Conservation (phyloP, 805 yeast genomes). For the Myxozyma kluyveri region DNA sequence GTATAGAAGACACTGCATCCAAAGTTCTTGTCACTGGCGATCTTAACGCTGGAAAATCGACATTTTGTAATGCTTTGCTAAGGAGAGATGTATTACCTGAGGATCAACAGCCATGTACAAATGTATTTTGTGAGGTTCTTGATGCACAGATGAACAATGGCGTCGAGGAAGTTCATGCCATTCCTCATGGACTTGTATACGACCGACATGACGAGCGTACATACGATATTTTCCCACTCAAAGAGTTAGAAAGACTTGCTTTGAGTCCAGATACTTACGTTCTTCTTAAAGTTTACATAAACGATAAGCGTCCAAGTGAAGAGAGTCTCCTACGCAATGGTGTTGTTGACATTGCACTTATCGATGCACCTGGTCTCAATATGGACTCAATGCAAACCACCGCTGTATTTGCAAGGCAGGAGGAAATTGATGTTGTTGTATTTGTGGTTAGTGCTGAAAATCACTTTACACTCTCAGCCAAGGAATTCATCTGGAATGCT, state of each 20-base stretch:
- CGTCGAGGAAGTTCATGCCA: conserved; percentile 90
- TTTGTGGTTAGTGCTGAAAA: conserved; percentile 96
- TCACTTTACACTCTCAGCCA: conserved; percentile 89
- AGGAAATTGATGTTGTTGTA: conserved; percentile 92
- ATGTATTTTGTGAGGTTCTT: conserved; percentile 90
- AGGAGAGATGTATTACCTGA: conserved; percentile 79
- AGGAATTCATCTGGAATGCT: conserved; percentile 86
- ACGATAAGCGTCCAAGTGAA: conserved; percentile 65
- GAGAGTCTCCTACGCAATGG: conserved; percentile 81
- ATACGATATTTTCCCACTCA: conserved; percentile 54
- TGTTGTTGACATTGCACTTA: conserved; percentile 83
- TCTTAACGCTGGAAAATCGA: conserved; percentile 92
- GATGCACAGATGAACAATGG: conserved; percentile 75
- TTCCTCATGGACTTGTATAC: conserved; percentile 51
- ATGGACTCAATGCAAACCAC: conserved; percentile 92
- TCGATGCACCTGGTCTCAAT: conserved; percentile 97
- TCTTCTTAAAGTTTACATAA: conserved; percentile 74
- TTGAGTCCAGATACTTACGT: conserved; percentile 73
- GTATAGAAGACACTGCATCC: conserved; percentile 88
- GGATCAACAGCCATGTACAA: conserved; percentile 97
- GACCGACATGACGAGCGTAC: conserved; percentile 60
- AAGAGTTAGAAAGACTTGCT: conserved; percentile 56
- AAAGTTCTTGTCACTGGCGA: conserved; percentile 97
- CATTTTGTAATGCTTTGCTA: conserved; percentile 87
- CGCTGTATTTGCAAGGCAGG: conserved; percentile 92